These are phyloP conservation scores for Nepenthes alata DNA, from an alignment of 179 eudicot genomes.

Conservation along the genomic window DNA sequence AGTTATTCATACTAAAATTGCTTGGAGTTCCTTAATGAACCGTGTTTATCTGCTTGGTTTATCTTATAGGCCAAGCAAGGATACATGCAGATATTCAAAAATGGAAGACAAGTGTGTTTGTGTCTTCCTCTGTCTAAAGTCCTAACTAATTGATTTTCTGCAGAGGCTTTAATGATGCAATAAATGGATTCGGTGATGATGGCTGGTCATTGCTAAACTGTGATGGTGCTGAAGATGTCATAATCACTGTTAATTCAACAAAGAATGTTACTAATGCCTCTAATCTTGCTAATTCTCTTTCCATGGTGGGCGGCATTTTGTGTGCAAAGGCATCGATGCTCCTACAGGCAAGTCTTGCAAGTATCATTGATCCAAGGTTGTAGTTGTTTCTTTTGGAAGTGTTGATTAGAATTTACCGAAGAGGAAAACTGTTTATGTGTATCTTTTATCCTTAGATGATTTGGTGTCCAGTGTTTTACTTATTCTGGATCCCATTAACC, in stretches of 20 bases:
- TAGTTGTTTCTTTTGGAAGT: not conserved
- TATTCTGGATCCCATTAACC: too few relatives aligned
- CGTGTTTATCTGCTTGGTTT: not conserved
- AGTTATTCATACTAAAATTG: not conserved
- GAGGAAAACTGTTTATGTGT: too few relatives aligned
- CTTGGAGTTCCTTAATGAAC: not conserved
- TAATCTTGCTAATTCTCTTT: conserved; percentile 29
- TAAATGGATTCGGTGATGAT: conserved; percentile 84
- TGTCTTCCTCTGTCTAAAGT: not conserved
- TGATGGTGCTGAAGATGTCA: conserved; percentile 79
- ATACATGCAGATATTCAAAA: not conserved
- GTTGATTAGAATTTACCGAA: too few relatives aligned
- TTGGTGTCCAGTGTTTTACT: too few relatives aligned
- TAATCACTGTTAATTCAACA: conserved; percentile 56
- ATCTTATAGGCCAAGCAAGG: not conserved
- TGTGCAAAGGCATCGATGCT: conserved; percentile 99
- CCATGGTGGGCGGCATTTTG: conserved; percentile 61
- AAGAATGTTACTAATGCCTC: conserved; percentile 37
- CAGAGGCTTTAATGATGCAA: conserved; percentile 92
- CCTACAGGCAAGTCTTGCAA: conserved; percentile 48
- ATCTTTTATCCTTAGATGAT: too few relatives aligned
- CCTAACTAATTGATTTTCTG: conserved; percentile 4
- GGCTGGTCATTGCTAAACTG: conserved; percentile 79
- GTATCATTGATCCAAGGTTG: not conserved
- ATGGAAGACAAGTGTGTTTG: not conserved